Conservation (phyloP, 495 filamentous ascomycete species). For the Neurospora hispaniola region DNA sequence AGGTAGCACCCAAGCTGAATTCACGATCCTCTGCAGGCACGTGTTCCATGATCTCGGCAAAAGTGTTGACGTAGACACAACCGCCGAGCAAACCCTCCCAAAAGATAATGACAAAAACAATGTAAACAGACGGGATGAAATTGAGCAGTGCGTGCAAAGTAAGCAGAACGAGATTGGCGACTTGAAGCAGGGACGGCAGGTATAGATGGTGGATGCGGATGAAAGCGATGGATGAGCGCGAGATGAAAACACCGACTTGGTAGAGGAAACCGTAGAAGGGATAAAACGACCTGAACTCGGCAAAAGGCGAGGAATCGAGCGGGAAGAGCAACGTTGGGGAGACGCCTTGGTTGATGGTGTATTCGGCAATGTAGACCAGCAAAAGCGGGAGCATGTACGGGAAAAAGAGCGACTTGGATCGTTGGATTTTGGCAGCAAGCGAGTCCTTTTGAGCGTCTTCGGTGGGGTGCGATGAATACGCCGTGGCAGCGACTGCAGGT, state of each 20-base stretch:
- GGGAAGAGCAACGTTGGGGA: conserved; percentile 84
- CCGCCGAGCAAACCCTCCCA: conserved; percentile 94
- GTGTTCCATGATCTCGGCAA: conserved; percentile 79
- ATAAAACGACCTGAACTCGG: conserved; percentile 76
- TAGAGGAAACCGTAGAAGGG: conserved; percentile 86
- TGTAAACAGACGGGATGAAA: conserved; percentile 73
- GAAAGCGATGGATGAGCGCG: conserved; percentile 81
- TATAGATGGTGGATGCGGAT: conserved; percentile 73
- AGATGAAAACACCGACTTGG: conserved; percentile 88
- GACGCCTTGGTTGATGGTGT: conserved; percentile 92
- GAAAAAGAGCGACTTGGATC: conserved; percentile 34
- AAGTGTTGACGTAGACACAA: conserved; percentile 88
- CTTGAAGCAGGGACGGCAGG: conserved; percentile 71
- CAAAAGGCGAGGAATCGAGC: conserved; percentile 61
- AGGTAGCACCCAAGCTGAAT: conserved; percentile 81
- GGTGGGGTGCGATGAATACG: conserved; percentile 1
- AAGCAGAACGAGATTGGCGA: conserved; percentile 63
- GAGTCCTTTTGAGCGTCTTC: conserved; percentile 13
- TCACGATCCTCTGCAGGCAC: conserved; percentile 69
- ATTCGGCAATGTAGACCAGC: conserved; percentile 89
- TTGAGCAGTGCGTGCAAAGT: conserved; percentile 63
- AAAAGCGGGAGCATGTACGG: conserved; percentile 79
- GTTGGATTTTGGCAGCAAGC: conserved; percentile 38
- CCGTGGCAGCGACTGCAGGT: conserved; percentile 20
- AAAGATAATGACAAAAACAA: conserved; percentile 77